phyloP scores from a whole-genome alignment of 2,329 filamentous ascomycete species.

The Raffaelea deltoideospora region DNA sequence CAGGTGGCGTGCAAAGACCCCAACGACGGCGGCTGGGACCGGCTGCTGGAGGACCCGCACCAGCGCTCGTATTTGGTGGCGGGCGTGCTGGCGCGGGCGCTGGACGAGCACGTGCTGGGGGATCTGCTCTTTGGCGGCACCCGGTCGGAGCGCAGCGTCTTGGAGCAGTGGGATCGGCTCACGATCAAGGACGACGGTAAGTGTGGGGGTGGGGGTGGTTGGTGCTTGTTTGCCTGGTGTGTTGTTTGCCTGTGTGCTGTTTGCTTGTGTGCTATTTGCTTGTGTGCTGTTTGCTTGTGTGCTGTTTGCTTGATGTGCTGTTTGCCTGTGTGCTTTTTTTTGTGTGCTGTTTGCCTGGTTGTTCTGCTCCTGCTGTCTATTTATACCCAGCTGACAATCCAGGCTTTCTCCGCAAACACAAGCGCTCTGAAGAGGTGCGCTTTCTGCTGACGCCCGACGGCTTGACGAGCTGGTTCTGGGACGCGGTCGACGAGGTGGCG shows the following conservation, averaged over 20 bases:
- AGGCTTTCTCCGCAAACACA: conserved; percentile 21
- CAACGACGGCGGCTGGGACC: conserved; percentile 18
- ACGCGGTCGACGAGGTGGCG: conserved; percentile 19
- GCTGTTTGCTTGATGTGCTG: too few species aligned
- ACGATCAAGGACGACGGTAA: conserved; percentile 19
- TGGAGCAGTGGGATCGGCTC: conserved; percentile 17
- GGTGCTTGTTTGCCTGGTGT: too few species aligned
- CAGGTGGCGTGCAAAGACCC: conserved; percentile 20
- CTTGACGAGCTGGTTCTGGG: conserved; percentile 21
- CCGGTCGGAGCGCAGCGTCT: conserved; percentile 10
- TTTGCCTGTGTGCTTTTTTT: too few species aligned
- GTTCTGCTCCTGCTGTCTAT: neutral
- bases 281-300: too few species aligned
- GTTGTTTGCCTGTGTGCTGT: too few species aligned
- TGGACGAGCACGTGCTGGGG: conserved; percentile 23
- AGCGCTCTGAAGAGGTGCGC: conserved; percentile 16
- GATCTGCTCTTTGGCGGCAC: conserved; percentile 24
- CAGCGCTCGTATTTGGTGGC: conserved; percentile 19
- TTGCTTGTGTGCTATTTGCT: too few species aligned
- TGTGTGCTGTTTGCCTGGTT: neutral
- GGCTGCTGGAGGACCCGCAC: conserved; percentile 14
- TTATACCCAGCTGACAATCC: neutral
- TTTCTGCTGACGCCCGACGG: conserved; percentile 11
- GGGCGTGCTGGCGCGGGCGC: conserved; percentile 21
- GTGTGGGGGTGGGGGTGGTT: too few species aligned